phyloP scores from a whole-genome alignment of 2,329 filamentous ascomycete species.

The Alternaria tenuissima region DNA sequence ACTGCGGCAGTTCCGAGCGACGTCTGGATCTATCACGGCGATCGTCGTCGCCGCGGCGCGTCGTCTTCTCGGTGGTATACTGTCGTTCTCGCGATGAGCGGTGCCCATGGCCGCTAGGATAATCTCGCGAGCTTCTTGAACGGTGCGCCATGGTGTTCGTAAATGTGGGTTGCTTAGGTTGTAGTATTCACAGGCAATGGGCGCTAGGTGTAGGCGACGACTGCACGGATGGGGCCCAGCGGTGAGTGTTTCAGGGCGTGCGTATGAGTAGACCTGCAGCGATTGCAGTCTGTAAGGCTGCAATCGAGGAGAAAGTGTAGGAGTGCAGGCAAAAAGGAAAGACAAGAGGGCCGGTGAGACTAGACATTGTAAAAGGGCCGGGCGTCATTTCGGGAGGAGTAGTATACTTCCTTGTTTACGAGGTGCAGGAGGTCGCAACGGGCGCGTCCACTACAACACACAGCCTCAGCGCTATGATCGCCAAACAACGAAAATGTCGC shows the following conservation, averaged over 20 bases:
- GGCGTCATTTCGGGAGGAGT: slow-evolving; percentile 29
- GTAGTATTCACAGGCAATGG: slow-evolving; percentile 9
- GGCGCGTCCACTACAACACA: slow-evolving; percentile 2
- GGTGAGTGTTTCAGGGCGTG: slow-evolving; percentile 25
- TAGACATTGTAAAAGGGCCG: slow-evolving; percentile 11
- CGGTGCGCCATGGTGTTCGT: slow-evolving; percentile 27
- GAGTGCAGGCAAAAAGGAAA: slow-evolving; percentile 10
- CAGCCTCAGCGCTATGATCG: slow-evolving; percentile 19
- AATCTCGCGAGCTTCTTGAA: slow-evolving; percentile 26
- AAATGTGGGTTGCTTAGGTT: neutral
- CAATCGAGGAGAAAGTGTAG: slow-evolving; percentile 5
- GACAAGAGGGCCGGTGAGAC: slow-evolving; percentile 12
- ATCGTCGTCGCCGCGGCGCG: slow-evolving; percentile 21
- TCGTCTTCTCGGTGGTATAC: slow-evolving; percentile 35
- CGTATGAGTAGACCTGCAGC: slow-evolving; percentile 18
- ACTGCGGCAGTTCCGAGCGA: slow-evolving; percentile 39
- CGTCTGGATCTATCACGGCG: slow-evolving; percentile 16
- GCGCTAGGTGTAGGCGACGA: slow-evolving; percentile 13
- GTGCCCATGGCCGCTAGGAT: slow-evolving; percentile 15
- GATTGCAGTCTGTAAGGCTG: slow-evolving; percentile 11
- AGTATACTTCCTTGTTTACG: slow-evolving; percentile 33
- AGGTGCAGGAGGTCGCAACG: slow-evolving; percentile 15
- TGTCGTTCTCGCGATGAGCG: slow-evolving; percentile 32
- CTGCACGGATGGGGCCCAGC: slow-evolving; percentile 1
- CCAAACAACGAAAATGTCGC: slow-evolving; percentile 11